These are phyloP conservation scores for Lomentospora prolificans DNA, from an alignment of 2,329 filamentous ascomycete genomes.

Conservation along the genomic window DNA sequence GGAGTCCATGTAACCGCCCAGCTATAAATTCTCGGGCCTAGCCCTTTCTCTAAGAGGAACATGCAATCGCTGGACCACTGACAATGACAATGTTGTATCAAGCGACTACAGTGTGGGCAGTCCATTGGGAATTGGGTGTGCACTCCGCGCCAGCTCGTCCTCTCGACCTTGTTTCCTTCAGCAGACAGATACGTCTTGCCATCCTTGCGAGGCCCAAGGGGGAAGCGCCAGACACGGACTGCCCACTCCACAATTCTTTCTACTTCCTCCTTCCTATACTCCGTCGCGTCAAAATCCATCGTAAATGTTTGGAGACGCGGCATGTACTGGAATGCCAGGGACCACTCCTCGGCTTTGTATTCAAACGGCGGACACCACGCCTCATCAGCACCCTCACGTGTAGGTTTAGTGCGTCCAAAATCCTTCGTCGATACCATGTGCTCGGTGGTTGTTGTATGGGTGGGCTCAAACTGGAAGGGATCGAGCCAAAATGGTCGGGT, in stretches of 20 bases:
- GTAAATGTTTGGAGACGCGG: neutral
- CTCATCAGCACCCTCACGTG: neutral
- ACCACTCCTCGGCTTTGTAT: neutral
- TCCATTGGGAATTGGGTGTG: neutral
- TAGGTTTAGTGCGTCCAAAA: neutral
- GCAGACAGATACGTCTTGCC: neutral
- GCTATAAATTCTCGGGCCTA: neutral
- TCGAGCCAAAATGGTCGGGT: neutral
- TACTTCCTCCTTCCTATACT: neutral
- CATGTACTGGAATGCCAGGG: neutral
- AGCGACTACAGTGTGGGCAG: neutral
- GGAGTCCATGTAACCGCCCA: neutral
- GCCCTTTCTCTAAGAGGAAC: neutral
- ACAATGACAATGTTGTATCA: neutral
- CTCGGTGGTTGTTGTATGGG: neutral
- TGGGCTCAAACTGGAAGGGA: neutral
- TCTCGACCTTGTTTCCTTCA: neutral
- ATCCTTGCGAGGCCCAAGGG: neutral
- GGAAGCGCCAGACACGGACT: neutral
- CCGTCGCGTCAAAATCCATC: neutral
- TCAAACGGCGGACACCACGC: neutral
- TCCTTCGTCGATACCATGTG: neutral
- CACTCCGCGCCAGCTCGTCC: neutral
- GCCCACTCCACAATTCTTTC: neutral
- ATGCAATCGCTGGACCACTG: neutral